Evolutionary conservation across 805 yeast species (phyloP), one percentile per base, ranked within the genome.

Genomic region (Teunomyces lycoperdinae): DNA sequence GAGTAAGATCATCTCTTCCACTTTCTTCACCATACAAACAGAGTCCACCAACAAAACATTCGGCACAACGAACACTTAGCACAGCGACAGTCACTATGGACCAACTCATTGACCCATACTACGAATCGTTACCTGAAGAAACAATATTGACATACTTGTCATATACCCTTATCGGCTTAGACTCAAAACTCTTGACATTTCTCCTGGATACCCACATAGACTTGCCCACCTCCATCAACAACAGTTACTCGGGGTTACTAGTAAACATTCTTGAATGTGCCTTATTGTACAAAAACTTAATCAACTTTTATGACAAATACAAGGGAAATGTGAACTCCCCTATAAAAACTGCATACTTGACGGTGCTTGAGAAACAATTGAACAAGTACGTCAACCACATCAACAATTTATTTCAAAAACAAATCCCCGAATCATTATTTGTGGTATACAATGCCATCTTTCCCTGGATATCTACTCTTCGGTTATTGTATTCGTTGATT

Each of bases 211-310:
- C 66, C n/a, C 59, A 54, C 34, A 57, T 70, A 17, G 60, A 53
- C 5, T 58, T 87, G 3, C 91, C 94, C 1, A 51, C 63, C 1
- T 70, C 72, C 38, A 63, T 85, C 11, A 78, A 83, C 24, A 77
- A 76, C 50, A 78, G 89, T 5, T 70, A 78, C 20, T 73, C 84
- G 40, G 82, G 83, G 0, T 56, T 82, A 26, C 62, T 88, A 29
- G 80, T 76, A 47, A 62, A 73, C 26, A 66, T 87, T 1, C 68
- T 85, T 35, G 97, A 90, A 62, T 85, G 89, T 1, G 92, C 88
- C 0, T 64, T 90, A 30, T 66, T 89, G 2, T 88, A 79, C 64
- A 74, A 76, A 44, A 62, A 70, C 38, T 63, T 89, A 31, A 63
- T 61, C 4, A 47, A 44, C 11, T 55, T 58, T 16, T 52, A 76